Percentiles rank a stretch among this genome's conserved stretches.
Evolutionary conservation across 768 basidiomycete genomes (phyloP).

Genomic region (Neoboletus brunneissimus): DNA sequence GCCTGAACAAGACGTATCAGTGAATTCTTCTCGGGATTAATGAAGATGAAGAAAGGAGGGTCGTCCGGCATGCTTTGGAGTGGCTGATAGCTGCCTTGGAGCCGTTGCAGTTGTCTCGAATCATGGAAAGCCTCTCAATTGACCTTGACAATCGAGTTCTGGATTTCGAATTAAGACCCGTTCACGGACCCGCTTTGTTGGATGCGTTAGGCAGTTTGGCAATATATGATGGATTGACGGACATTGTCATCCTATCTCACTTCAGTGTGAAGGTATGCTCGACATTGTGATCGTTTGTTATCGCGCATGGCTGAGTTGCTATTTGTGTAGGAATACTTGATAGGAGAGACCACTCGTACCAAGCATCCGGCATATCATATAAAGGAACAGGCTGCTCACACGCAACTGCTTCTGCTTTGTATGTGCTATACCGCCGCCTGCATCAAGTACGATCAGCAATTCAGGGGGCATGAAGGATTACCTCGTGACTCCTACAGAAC

Average conservation of each 20-base stretch:
- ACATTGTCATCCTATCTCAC: conserved; percentile 7
- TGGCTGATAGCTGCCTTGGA: conserved; percentile 2
- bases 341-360: no score
- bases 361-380: no score
- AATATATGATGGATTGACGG: background rate
- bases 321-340: conserved; percentile 8
- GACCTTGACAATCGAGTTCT: background rate
- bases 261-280: conserved; percentile 12
- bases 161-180: background rate
- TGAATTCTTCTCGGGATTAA: background rate
- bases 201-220: conserved; percentile 1
- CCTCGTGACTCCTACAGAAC: no score
- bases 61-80: background rate
- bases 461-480: no score
- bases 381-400: no score
- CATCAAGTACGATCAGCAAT: no score
- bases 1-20: conserved; percentile 8
- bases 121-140: conserved; percentile 8
- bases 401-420: no score
- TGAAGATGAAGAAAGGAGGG: background rate
- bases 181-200: conserved; percentile 2
- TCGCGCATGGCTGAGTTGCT: background rate
- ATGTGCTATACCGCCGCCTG: no score
- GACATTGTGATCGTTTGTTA: background rate
- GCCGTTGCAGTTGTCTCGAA: conserved; percentile 4